Evolutionary conservation across 2,329 filamentous ascomycete genomes (phyloP), one percentile per base, ranked within the genome.

Genomic region (Cladosporium colombiae): DNA sequence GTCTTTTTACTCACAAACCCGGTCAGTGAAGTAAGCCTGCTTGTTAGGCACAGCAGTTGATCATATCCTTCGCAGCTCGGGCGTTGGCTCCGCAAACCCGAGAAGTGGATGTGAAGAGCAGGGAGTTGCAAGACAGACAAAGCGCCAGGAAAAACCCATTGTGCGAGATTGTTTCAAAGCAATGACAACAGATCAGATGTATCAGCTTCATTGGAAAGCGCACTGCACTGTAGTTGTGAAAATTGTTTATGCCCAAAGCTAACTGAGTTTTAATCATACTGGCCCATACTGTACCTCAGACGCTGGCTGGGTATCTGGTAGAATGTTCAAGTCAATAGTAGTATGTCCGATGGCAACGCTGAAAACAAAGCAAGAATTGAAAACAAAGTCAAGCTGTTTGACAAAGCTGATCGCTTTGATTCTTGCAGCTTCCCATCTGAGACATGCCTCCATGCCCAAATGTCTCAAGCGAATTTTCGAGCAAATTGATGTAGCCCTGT

Each of bases 271-370:
- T 21, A 46, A 21, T 46, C n/a, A 46, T 46, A 46, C 40, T 46
- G 40, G n/a, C 40, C 40, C 40, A 21, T 46, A 46, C n/a, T 46
- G 40, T 46, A 46, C 40, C 40, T 46, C 40, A 46, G 40, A 46
- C 40, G 40, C 40, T 46, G n/a, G 40, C 40, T 21, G 40, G 40
- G n/a, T 46, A 21, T 46, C 40, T 46, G 40, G n/a, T 46, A 21
- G 40, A 21, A 46, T 46, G n/a, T 46, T n/a, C 27, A 55, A 55
- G 52, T 55, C 52, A 55, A 55, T 55, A 55, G 50, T 53, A 53
- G 52, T 55, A 33, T 55, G 52, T 55, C 52, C n/a, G 31, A 55
- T 13, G 29, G 18, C 25, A 55, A 33, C 27, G 25, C 29, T 55
- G 29, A 8, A 14, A 33, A 55, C 52, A 31, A 55, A 55, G 18